phyloP scores from a whole-genome alignment of 202 grass and related monocot genomes.

The Bolboschoenoplectus hybrid region DNA sequence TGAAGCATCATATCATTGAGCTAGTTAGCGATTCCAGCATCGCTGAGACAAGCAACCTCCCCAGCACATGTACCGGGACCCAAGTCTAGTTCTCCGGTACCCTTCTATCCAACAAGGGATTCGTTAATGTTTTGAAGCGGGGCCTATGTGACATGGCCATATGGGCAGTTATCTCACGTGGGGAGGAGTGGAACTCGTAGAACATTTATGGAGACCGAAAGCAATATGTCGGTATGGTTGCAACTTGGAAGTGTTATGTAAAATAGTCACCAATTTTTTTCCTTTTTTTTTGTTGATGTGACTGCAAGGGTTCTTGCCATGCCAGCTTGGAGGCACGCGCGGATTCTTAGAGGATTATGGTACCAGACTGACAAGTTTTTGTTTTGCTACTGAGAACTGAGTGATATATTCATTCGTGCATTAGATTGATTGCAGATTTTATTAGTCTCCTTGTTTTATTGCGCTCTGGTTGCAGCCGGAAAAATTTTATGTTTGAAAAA shows the following conservation, averaged over 20 bases:
- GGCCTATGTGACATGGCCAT: neutral
- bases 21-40: neutral
- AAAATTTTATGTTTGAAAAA: neutral
- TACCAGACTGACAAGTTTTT: slow-evolving; percentile 11
- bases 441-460: neutral
- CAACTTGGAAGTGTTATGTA: neutral
- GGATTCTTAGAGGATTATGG: neutral
- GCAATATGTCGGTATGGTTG: slow-evolving; percentile 1
- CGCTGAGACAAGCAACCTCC: slow-evolving; percentile 31
- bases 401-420: neutral
- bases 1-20: slow-evolving; percentile 40
- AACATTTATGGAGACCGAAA: slow-evolving; percentile 25
- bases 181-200: neutral
- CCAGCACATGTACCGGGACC: slow-evolving; percentile 40
- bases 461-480: neutral
- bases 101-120: slow-evolving; percentile 34
- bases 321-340: neutral
- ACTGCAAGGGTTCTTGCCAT: slow-evolving; percentile 10
- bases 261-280: neutral
- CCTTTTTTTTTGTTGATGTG: neutral
- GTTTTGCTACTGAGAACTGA: neutral
- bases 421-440: neutral
- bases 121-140: slow-evolving; percentile 31
- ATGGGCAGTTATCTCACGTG: slow-evolving; percentile 34
- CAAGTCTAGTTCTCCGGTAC: slow-evolving; percentile 12